Conservation (phyloP, 768 basidiomycete genomes). For the Lactarius trivialis region DNA sequence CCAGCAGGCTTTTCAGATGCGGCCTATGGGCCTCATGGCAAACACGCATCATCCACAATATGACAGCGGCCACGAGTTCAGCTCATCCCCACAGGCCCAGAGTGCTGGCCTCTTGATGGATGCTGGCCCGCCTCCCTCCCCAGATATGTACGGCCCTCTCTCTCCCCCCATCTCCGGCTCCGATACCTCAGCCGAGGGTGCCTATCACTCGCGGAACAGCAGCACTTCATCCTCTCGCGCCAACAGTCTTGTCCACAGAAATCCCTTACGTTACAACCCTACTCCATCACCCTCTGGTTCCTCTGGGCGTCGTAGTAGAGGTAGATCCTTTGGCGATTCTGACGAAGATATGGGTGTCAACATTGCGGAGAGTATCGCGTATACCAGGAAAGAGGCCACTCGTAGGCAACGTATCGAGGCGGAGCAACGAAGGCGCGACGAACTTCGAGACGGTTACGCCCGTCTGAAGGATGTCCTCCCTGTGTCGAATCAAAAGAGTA, state of each 20-base stretch:
- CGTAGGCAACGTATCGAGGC: conserved; percentile 81
- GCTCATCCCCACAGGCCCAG: conserved; percentile 28
- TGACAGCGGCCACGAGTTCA: conserved; percentile 50
- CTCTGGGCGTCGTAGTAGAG: conserved; percentile 57
- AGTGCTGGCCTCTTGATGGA: conserved; percentile 21
- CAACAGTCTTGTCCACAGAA: conserved; percentile 69
- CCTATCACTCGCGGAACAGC: conserved; percentile 58
- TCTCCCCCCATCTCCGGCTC: conserved; percentile 86
- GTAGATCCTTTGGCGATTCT: conserved; percentile 66
- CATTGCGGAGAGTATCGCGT: conserved; percentile 64
- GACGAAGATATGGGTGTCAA: conserved; percentile 59
- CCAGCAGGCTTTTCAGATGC: conserved; percentile 56
- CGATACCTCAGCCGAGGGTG: conserved; percentile 79
- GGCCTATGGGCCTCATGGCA: conserved; percentile 57
- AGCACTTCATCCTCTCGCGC: conserved; percentile 75
- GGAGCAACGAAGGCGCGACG: conserved; percentile 84
- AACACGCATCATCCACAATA: conserved; percentile 52
- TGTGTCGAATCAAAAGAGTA: conserved; percentile 83
- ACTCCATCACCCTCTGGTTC: conserved; percentile 76
- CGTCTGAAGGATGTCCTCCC: conserved; percentile 84
- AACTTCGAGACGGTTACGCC: conserved; percentile 84
- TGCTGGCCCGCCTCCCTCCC: conserved; percentile 55
- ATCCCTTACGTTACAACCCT: conserved; percentile 65
- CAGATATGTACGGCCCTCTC: conserved; percentile 77
- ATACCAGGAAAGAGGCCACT: conserved; percentile 78